Percentiles rank a stretch among this genome's conserved stretches.
These are phyloP conservation scores for Citrullus amarus DNA, from an alignment of 306 rosid genomes.

Conservation along the genomic window DNA sequence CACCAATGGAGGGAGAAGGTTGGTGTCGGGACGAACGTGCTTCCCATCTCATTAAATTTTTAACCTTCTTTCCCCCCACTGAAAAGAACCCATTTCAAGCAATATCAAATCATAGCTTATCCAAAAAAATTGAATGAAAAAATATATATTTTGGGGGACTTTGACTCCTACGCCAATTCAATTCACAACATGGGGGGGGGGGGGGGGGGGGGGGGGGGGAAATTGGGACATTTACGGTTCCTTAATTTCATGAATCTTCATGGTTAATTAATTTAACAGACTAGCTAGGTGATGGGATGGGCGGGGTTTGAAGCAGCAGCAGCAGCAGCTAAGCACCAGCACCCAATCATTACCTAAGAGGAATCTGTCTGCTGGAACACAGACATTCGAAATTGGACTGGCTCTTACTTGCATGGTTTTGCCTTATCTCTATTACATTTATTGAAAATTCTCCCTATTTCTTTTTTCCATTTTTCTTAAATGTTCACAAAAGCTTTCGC, in stretches of 20 bases:
- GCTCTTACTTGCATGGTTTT: constrained; percentile 26
- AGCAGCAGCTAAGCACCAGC: neutral
- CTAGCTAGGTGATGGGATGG: neutral
- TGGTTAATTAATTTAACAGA: neutral
- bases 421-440: neutral
- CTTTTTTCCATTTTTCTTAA: neutral
- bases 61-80: neutral
- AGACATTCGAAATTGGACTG: constrained; percentile 14
- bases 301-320: neutral
- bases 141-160: neutral
- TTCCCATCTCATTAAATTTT: neutral
- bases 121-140: neutral
- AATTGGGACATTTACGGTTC: neutral
- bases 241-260: neutral
- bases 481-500: too few relatives aligned
- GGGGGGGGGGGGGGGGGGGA: too few relatives aligned
- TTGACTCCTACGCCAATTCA: neutral
- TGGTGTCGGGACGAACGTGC: constrained; percentile 2
- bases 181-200: neutral
- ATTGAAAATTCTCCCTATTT: neutral
- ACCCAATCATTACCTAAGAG: constrained; percentile 13
- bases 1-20: neutral
- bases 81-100: neutral
- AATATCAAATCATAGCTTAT: neutral
- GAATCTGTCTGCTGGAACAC: constrained; percentile 16